Conservation (phyloP, 257 asterid species). For the Capsicum pubescens region DNA sequence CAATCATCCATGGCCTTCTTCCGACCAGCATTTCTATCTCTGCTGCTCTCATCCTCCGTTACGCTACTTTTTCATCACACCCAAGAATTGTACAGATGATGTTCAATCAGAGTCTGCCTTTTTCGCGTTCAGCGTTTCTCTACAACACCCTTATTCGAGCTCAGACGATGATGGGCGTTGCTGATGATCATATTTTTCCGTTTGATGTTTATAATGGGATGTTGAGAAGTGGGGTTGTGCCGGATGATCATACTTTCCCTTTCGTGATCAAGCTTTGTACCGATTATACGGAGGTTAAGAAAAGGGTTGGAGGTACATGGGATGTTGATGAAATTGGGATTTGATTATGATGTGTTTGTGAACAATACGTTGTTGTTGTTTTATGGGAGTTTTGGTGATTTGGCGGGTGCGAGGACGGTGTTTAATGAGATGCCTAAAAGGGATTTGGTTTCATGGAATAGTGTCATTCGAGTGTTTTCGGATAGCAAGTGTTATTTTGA, state of each 20-base stretch:
- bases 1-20: constrained; percentile 55
- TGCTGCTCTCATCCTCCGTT: constrained; percentile 73
- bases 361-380: constrained; percentile 62
- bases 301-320: constrained; percentile 80
- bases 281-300: constrained; percentile 39
- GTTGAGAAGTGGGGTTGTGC: constrained; percentile 43
- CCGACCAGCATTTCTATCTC: constrained; percentile 65
- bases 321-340: constrained; percentile 57
- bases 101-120: constrained; percentile 49
- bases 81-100: constrained; percentile 40
- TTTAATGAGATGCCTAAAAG: constrained; percentile 67
- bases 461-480: constrained; percentile 51
- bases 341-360: constrained; percentile 59
- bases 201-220: constrained; percentile 55
- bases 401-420: constrained; percentile 44
- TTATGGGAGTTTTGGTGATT: constrained; percentile 62
- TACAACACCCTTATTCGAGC: constrained; percentile 73
- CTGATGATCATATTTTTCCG: constrained; percentile 27
- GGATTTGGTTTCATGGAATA: constrained; percentile 78
- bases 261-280: constrained; percentile 71
- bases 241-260: constrained; percentile 78
- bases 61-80: constrained; percentile 49
- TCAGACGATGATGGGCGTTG: constrained; percentile 36
- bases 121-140: constrained; percentile 64
- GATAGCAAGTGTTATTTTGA: constrained; percentile 43